Conservation (phyloP, 495 filamentous ascomycete species). For the Parathielavia hyrcaniae region DNA sequence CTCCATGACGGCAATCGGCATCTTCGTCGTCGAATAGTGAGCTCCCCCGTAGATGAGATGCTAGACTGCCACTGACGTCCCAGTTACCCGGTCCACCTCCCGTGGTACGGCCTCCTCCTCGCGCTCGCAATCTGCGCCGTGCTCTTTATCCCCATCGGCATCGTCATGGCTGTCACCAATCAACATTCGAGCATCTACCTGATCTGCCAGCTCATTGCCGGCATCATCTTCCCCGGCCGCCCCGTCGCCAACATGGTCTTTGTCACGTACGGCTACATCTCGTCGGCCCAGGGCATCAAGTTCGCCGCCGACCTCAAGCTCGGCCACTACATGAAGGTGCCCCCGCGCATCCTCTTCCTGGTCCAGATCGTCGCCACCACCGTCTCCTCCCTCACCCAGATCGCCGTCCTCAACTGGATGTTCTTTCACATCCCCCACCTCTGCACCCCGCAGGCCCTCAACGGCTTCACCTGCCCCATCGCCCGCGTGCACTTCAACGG, state of each 20-base stretch:
- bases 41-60: constrained; percentile 18
- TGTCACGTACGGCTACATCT: constrained; percentile 77
- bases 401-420: constrained; percentile 85
- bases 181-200: constrained; percentile 75
- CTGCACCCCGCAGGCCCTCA: constrained; percentile 69
- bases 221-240: constrained; percentile 68
- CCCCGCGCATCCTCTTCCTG: constrained; percentile 68
- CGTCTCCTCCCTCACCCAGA: constrained; percentile 72
- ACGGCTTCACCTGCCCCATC: constrained; percentile 82
- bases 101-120: constrained; percentile 71
- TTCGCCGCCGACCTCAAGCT: constrained; percentile 83
- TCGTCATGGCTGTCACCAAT: constrained; percentile 82
- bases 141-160: constrained; percentile 73
- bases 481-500: constrained; percentile 88
- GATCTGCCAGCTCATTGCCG: constrained; percentile 76
- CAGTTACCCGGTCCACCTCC: constrained; percentile 66
- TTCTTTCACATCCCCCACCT: constrained; percentile 67
- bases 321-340: constrained; percentile 91
- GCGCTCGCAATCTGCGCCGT: constrained; percentile 65
- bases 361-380: constrained; percentile 78
- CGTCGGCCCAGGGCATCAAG: constrained; percentile 75
- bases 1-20: constrained; percentile 63
- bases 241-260: constrained; percentile 88
- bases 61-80: constrained; percentile 4
- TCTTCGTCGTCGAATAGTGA: constrained; percentile 78